Base-by-base conservation (phyloP, 805 yeast species). In the Wickerhamomyces sydowiorum region DNA sequence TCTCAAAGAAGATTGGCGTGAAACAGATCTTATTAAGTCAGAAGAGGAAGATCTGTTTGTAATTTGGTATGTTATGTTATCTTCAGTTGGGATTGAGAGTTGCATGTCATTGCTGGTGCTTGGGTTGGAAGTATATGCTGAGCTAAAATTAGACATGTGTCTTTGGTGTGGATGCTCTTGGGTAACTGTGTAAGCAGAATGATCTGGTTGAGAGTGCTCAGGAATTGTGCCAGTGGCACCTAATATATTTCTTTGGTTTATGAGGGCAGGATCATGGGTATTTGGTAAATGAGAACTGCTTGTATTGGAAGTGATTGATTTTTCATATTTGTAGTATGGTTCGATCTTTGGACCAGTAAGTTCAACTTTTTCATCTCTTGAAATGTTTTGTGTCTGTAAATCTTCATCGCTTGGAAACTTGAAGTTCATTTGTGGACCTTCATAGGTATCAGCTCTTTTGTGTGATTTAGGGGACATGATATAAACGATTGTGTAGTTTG, bases 371-470 rank as follows among this genome's bases (percentile, higher is more conserved):
- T 20, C 21, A 5, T 30, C 24, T 3, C 23, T n/a, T 1, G 25
- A 5, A 19, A 27, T 22, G 22, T 27, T 35, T 9, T 28, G 30
- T 6, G n/a, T 42, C 7, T 27, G 32, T 7, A 51, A 36, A 15
- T 47, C 50, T 38, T 61, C 67, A 4, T 47, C 47, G 6, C 61
- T 56, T 14, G 73, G 73, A 40, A 67, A 68, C 40, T 59, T 57
- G 49, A 68, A 68, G 14, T 50, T 61, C 61, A 63, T 57, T 46
- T 67, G 72, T 2, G 62, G 51, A 5, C 73, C 73, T 20, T 57
- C 59, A 41, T 65, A 67, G 0, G 72, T 66, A 7, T 55, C 46
- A 1, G 71, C 50, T 46, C 60, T 47, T 18, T 43, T 60, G 48
- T 64, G 67, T 23, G 65, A 54, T 45, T 32, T 32, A 29, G 9